Evolutionary conservation across 2,329 filamentous ascomycete genomes (phyloP).

Genomic region (Tolypocladium nubicola): DNA sequence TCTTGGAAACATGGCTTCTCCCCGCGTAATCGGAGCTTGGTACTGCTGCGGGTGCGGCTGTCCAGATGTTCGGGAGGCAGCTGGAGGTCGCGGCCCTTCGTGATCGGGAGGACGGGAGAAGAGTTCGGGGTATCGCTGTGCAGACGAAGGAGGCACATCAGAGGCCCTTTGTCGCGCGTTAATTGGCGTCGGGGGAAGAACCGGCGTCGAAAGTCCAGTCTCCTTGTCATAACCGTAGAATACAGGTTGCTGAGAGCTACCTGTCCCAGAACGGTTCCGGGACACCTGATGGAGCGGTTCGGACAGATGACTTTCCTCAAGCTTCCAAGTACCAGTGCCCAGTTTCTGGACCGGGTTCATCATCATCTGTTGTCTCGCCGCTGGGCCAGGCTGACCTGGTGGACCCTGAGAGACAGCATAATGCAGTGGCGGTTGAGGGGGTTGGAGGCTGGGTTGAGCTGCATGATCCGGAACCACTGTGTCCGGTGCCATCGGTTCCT

Average conservation of each 20-base stretch:
- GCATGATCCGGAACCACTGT: neutral
- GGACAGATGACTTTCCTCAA: slow-evolving; percentile 43
- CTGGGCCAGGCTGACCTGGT: neutral
- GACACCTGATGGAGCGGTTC: slow-evolving; percentile 32
- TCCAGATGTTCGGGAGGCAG: slow-evolving; percentile 4
- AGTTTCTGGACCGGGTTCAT: slow-evolving; percentile 29
- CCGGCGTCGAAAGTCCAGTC: slow-evolving; percentile 23
- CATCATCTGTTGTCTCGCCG: slow-evolving; percentile 7
- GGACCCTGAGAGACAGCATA: neutral
- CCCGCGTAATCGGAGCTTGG: slow-evolving; percentile 6
- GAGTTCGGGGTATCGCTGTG: slow-evolving; percentile 37
- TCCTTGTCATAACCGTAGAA: slow-evolving; percentile 41
- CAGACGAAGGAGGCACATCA: slow-evolving; percentile 39
- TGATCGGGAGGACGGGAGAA: slow-evolving; percentile 21
- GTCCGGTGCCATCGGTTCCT: neutral
- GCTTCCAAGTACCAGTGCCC: slow-evolving; percentile 38
- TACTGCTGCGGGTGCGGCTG: slow-evolving; percentile 8
- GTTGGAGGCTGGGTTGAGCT: neutral
- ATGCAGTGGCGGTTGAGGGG: neutral
- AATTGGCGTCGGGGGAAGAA: slow-evolving; percentile 1
- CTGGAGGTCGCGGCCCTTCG: slow-evolving; percentile 3
- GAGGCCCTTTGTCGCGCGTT: slow-evolving; percentile 16
- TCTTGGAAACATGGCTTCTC: slow-evolving; percentile 23
- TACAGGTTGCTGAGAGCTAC: slow-evolving; percentile 16
- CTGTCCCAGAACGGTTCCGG: slow-evolving; percentile 21